phyloP scores from a whole-genome alignment of 2,329 filamentous ascomycete species.

The Cercospora citrullina region DNA sequence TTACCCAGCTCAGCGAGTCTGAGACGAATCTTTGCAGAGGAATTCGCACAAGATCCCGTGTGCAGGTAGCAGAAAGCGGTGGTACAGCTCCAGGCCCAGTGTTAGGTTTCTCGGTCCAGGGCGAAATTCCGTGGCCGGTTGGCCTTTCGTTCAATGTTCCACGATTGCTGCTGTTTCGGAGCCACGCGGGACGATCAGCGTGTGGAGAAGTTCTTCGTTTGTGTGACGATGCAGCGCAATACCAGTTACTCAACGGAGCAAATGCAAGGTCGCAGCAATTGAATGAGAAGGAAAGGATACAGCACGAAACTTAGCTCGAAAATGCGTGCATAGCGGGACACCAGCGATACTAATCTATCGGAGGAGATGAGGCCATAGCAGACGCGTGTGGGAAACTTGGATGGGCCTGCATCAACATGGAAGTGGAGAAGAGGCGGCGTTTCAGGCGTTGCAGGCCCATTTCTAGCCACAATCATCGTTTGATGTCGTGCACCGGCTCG shows the following conservation, averaged over 20 bases:
- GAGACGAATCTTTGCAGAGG: not conserved
- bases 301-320: not conserved
- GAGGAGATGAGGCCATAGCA: constrained; percentile 22
- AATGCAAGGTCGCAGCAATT: not conserved
- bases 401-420: constrained; percentile 20
- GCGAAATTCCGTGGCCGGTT: not conserved
- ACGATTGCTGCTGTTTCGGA: not conserved
- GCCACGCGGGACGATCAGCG: not conserved
- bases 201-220: not conserved
- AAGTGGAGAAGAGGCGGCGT: constrained; percentile 17
- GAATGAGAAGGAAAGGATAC: not conserved
- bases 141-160: not conserved
- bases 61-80: not conserved
- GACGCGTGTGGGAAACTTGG: constrained; percentile 19
- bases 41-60: not conserved
- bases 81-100: not conserved
- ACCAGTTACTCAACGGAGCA: not conserved
- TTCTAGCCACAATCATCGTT: not conserved
- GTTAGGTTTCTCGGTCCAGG: not conserved
- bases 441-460: constrained; percentile 16
- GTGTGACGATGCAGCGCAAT: not conserved
- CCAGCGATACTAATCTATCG: constrained; percentile 13
- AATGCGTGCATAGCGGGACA: not conserved
- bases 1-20: not conserved
- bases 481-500: constrained; percentile 6